Percentiles rank a stretch among this genome's conserved stretches.
phyloP scores from a whole-genome alignment of 2,329 filamentous ascomycete genomes.

The Pseudocercospora cruenta region DNA sequence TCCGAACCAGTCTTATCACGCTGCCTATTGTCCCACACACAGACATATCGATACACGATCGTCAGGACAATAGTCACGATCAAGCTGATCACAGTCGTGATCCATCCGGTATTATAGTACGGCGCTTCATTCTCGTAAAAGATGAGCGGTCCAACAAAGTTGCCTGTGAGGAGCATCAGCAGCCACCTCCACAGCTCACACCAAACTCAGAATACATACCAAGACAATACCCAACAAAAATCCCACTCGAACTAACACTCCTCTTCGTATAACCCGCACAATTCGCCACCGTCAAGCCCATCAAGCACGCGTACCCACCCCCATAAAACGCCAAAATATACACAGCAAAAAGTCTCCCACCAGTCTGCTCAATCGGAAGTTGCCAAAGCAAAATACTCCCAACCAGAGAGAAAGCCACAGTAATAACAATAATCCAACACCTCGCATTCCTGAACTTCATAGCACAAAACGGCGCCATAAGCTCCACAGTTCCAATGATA shows the following conservation, averaged over 20 bases:
- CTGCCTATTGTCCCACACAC: constrained; percentile 49
- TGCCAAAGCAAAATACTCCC: constrained; percentile 50
- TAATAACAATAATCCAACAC: constrained; percentile 46
- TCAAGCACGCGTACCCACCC: constrained; percentile 55
- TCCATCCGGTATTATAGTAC: constrained; percentile 46
- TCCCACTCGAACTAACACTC: constrained; percentile 52
- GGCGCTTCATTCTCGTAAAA: constrained; percentile 49
- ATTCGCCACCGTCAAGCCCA: constrained; percentile 56
- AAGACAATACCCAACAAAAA: constrained; percentile 59
- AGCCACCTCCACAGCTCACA: neutral
- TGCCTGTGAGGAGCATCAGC: constrained; percentile 33
- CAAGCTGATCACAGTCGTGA: constrained; percentile 41
- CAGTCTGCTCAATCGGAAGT: constrained; percentile 47
- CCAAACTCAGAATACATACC: constrained; percentile 30
- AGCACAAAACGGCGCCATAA: constrained; percentile 47
- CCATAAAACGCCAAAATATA: constrained; percentile 54
- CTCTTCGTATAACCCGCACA: constrained; percentile 59
- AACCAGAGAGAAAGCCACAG: constrained; percentile 48
- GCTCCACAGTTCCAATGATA: constrained; percentile 44
- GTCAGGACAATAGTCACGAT: constrained; percentile 42
- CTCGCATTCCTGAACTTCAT: constrained; percentile 43
- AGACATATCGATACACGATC: constrained; percentile 50
- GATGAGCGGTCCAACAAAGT: constrained; percentile 51
- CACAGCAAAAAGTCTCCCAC: constrained; percentile 53
- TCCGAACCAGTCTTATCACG: constrained; percentile 51